Base-by-base conservation (phyloP, 2,329 filamentous ascomycete species). In the Helotiales sp. region DNA sequence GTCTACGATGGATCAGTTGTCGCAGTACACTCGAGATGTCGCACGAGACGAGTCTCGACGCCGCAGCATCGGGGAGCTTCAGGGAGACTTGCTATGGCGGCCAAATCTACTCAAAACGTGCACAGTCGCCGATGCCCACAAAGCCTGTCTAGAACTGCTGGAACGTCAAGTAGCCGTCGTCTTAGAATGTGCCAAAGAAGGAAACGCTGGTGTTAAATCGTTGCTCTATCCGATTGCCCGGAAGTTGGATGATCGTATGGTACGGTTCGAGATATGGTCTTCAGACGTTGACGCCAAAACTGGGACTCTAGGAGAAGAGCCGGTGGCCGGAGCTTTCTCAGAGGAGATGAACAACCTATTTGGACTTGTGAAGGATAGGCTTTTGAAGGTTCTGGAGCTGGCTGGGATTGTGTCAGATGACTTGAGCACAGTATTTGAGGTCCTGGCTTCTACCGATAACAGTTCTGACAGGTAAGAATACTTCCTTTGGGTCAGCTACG, bases 391-490 rank as follows among this genome's bases (percentile, higher is more conserved):
- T 37, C 52, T 57, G 30, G 52, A 57, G 30, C 28, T 57, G 7
- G 52, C 52, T 37, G 52, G 52, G 30, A 37, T 57, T 17, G 52
- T 57, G 52, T 57, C 52, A 57, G 52, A 57, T 57, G 52, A 57
- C 52, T 37, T 57, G 30, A 24, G 52, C 32, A 57, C 30, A 34
- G 52, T 57, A 11, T 57, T 57, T n/a, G 52, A 4, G n/a, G 52
- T 57, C n/a, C 30, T 57, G 30, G 52, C 30, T 34, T 57, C 52
- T 57, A 22, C 24, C 10, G 52, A 57, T 57, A 57, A 57, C 52
- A 24, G n/a, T 57, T 57, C 32, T 57, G 52, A 57, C 17, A 57
- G 24, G 52, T 57, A 37, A 34, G 32, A 22, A 37, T 1, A 17
- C 52, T 57, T 34, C 52, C 10, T 20, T 10, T 24, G 10, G 52